Evolutionary conservation across 805 yeast species (phyloP), one percentile per base, ranked within the genome.

Genomic region (Candida boleticola): DNA sequence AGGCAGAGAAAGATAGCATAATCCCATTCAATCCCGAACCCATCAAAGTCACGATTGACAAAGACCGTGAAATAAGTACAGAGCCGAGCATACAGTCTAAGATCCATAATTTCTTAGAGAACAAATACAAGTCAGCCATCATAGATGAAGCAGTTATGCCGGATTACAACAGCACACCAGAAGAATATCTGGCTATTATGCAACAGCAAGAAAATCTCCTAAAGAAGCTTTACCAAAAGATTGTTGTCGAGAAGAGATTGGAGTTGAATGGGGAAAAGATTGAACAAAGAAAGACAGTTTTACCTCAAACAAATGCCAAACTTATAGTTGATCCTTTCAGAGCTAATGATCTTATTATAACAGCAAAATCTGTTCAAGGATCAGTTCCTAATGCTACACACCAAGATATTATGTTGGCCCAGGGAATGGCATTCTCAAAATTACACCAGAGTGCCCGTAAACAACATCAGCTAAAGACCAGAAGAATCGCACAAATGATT

Each of bases 401-500:
- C 53, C 76, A 77, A 35, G 97, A 90, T 53, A 83, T 86, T 59
- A 64, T 93, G 22, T 60, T 89, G 0, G 76, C 82, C 1, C 98
- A 92, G 48, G 95, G 90, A 1, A 58, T 82, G 21, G 73, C 79
- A 34, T 77, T 88, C 50, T 77, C 96, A 4, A 83, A 79, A 49
- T 62, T 87, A 9, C 80, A 89, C 46, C 79, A 76, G 39, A 90
- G 83, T 46, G 73, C 77, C 43, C 73, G 86, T 42, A 79, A 71
- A 43, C 75, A 77, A 20, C 85, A 84, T 48, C 76, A 80, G 13
- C 76, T 83, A n/a, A 74, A 81, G 49, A 80, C 88, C 1, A 78
- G 80, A 52, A 85, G 80, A 49, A 76, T 89, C 4, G 83, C 97
- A 0, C 81, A 73, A 36, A 85, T 89, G 86, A 70, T 93, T 17